Conservation (phyloP, 768 basidiomycete species). For the Phaffia australis region DNA sequence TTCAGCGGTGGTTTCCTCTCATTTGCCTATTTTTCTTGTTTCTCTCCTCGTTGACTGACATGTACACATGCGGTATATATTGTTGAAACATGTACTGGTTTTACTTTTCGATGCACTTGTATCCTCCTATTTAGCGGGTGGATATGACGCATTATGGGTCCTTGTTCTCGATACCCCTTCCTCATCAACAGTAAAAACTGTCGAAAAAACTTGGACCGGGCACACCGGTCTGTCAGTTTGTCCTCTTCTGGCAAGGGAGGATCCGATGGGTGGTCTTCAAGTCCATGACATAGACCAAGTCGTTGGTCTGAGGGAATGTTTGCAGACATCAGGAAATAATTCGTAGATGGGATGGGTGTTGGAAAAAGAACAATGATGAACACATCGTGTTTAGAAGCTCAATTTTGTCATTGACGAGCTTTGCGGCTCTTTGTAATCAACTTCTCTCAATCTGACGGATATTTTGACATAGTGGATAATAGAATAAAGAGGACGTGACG, state of each 20-base stretch:
- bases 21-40: background rate
- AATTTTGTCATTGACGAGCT: too few species aligned
- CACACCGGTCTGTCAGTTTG: conserved; percentile 41
- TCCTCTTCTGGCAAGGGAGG: conserved; percentile 35
- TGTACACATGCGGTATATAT: background rate
- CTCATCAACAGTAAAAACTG: conserved; percentile 40
- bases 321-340: background rate
- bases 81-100: background rate
- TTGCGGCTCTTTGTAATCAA: too few species aligned
- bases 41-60: background rate
- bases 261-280: conserved; percentile 14
- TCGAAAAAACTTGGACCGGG: conserved; percentile 35
- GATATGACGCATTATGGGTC: conserved; percentile 94
- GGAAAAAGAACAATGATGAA: too few species aligned
- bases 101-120: background rate
- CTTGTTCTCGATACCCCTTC: conserved; percentile 53
- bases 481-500: too few species aligned
- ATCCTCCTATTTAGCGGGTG: conserved; percentile 56
- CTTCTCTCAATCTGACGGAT: too few species aligned
- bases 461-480: too few species aligned
- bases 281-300: background rate
- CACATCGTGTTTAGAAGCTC: too few species aligned
- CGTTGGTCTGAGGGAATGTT: conserved; percentile 1
- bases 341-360: background rate
- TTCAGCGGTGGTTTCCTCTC: background rate